phyloP scores from a whole-genome alignment of 495 filamentous ascomycete species.

The Neurospora africana region DNA sequence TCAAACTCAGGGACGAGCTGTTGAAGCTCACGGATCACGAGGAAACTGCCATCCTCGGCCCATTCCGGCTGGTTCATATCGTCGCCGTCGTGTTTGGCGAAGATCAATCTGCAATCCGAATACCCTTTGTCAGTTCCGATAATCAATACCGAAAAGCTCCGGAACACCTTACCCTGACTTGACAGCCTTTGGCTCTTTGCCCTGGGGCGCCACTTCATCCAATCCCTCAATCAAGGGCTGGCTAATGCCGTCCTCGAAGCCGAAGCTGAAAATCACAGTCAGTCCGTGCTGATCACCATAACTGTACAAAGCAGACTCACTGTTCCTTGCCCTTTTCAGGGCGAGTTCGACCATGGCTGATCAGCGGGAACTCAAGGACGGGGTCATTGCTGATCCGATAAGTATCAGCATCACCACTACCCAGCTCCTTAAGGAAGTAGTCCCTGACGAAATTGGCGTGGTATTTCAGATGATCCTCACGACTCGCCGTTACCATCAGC shows the following conservation, averaged over 20 bases:
- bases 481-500: conserved; percentile 1
- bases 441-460: not conserved
- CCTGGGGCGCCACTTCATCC: not conserved
- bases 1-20: not conserved
- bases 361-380: not conserved
- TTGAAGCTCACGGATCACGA: conserved; percentile 1
- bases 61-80: not conserved
- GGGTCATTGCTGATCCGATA: not conserved
- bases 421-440: not conserved
- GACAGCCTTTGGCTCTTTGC: not conserved
- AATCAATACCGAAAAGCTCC: not conserved
- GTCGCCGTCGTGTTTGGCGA: not conserved
- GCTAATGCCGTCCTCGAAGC: conserved; percentile 1
- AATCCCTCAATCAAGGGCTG: conserved; percentile 1
- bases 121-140: not conserved
- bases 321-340: not conserved
- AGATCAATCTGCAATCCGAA: not conserved
- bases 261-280: conserved; percentile 1
- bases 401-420: not conserved
- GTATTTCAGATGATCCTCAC: not conserved
- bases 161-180: not conserved
- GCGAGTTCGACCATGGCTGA: not conserved
- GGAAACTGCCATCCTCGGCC: conserved; percentile 1
- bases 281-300: not conserved
- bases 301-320: not conserved